Evolutionary conservation across 148 eudicot species (phyloP), one percentile per base, ranked within the genome.

Genomic region (Simmondsia chinensis): DNA sequence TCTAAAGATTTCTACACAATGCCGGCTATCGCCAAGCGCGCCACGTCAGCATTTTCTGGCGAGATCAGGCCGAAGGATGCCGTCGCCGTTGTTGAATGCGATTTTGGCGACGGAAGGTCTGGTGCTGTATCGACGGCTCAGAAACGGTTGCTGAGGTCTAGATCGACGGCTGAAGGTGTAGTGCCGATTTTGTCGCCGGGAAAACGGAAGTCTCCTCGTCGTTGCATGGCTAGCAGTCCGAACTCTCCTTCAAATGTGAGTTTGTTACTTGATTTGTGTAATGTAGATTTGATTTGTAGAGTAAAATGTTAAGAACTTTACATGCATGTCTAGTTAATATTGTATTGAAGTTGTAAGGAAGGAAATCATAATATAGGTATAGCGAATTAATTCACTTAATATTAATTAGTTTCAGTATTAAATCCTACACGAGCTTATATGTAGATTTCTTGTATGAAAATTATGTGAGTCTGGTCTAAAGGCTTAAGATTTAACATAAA

Each of bases 171-270:
- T 8, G 56, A 63, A 9, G 66, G 14, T 24, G 59, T 25, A 2
- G 7, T 39, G 13, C 52, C 66, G 36, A 54, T 46, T 6, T 38
- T 50, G 38, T 49, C 65, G 16, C 71, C 74, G 44, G 0, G 64
- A 40, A 69, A 57, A 38, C 15, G 63, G 63, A 89, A 89, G 39
- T 84, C 87, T 15, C 87, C 93, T 33, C 87, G 95, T 11, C 69
- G 66, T 16, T 66, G 71, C 17, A 6, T 52, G 28, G 33, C 18
- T 17, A 59, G 50, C 12, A 69, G 71, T 56, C 93, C 87, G 9
- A 63, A 45, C 12, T 64, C 69, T 51, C 72, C 66, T 6, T 25
- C 58, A 31, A 75, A 55, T 31, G 82, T 80, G 30, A 74, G 78
- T 27, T 28, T 28, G 31, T 5, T 5, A 28, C 9, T 28, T 5